Conservation (phyloP, 2,329 filamentous ascomycete genomes). For the Basipetospora chlamydospora region DNA sequence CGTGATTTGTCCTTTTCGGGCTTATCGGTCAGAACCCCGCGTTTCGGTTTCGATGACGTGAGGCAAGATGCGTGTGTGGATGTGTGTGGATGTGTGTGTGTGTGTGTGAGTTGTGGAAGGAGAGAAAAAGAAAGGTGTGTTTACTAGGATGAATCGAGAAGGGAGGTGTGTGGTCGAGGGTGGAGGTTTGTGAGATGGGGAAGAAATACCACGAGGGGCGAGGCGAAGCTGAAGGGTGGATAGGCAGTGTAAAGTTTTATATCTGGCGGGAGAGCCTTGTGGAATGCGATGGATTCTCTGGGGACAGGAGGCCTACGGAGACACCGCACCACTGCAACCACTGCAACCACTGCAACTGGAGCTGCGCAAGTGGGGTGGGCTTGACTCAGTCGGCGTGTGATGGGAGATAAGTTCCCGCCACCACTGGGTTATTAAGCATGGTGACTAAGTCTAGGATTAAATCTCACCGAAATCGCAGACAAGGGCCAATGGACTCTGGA, state of each 20-base stretch:
- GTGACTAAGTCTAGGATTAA: no score
- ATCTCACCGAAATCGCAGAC: no score
- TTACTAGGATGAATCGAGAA: not conserved
- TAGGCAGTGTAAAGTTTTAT: constrained; percentile 2
- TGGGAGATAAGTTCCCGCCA: no score
- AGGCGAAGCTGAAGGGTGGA: not conserved
- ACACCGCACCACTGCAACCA: no score
- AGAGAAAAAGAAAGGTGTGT: no score
- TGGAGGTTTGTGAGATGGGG: not conserved
- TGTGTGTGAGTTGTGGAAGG: not conserved
- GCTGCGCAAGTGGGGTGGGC: no score
- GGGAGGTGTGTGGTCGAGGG: not conserved
- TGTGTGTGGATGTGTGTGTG: not conserved
- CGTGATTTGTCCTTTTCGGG: constrained; percentile 6
- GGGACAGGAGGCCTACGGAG: no score
- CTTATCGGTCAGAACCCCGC: constrained; percentile 2
- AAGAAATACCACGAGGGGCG: not conserved
- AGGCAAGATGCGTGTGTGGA: not conserved
- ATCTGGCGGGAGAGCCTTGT: not conserved
- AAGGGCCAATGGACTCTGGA: no score
- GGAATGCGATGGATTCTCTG: constrained; percentile 4
- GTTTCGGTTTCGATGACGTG: not conserved
- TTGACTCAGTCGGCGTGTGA: no score
- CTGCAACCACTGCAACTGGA: no score
- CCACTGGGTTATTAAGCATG: no score